Evolutionary conservation across 441 rosid species (phyloP).

Genomic region (Populus tomentosa): DNA sequence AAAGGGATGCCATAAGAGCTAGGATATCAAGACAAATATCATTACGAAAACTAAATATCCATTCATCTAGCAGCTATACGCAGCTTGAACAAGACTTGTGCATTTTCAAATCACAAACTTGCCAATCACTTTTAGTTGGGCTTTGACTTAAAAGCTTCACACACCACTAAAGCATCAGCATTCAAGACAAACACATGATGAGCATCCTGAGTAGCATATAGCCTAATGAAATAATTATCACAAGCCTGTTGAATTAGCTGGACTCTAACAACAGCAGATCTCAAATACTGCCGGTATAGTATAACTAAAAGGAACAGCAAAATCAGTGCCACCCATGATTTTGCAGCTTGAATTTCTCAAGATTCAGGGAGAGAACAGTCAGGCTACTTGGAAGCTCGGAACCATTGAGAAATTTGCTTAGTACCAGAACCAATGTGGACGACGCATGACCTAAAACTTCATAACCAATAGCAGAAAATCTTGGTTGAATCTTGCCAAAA

Average conservation of each 20-base stretch:
- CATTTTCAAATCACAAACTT: not conserved
- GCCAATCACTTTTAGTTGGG: not conserved
- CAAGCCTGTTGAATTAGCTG: not conserved
- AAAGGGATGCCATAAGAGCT: not conserved
- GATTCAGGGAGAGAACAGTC: not conserved
- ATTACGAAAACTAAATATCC: too few species aligned
- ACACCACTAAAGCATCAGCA: not conserved
- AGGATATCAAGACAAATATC: conserved; percentile 1
- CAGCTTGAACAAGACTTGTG: not conserved
- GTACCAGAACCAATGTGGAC: not conserved
- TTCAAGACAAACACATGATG: not conserved
- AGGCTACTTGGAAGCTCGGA: not conserved
- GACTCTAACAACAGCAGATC: not conserved
- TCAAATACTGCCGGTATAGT: not conserved
- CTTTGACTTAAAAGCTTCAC: not conserved
- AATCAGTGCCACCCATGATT: not conserved
- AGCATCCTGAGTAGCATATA: conserved; percentile 1
- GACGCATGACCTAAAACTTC: not conserved
- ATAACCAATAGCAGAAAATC: not conserved
- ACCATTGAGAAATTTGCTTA: not conserved
- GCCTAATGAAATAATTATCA: not conserved
- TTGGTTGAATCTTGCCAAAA: not conserved
- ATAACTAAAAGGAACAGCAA: not conserved
- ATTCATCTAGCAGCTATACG: not conserved
- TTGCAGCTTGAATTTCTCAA: conserved; percentile 2